Conservation (phyloP, 345 rosid genomes). For the Citropsis articulata region DNA sequence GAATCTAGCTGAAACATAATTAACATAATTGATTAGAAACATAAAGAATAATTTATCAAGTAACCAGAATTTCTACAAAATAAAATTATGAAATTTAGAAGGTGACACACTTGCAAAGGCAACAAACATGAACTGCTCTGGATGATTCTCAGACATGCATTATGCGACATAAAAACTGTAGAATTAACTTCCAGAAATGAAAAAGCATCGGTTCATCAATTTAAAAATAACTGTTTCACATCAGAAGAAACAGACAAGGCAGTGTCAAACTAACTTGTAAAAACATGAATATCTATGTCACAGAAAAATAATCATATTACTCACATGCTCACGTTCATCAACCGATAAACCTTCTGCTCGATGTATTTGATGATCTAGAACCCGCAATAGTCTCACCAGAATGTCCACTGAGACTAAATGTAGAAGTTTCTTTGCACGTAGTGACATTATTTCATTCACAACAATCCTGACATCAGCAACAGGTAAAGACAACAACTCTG, state of each 20-base stretch:
- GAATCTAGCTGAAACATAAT: constrained; percentile 68
- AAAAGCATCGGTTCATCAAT: background rate
- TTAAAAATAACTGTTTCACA: background rate
- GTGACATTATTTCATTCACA: constrained; percentile 71
- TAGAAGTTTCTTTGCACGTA: constrained; percentile 76
- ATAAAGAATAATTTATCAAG: background rate
- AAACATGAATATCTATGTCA: background rate
- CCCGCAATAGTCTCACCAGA: constrained; percentile 63
- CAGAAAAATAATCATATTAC: constrained; percentile 21
- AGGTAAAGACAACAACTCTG: constrained; percentile 80
- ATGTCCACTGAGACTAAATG: constrained; percentile 85
- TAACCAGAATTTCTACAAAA: background rate
- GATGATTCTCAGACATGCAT: background rate
- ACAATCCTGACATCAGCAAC: constrained; percentile 63
- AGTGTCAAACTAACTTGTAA: background rate
- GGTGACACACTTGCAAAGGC: background rate
- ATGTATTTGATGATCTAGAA: constrained; percentile 95
- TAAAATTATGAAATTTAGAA: background rate
- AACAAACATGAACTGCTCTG: background rate
- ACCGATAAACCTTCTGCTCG: constrained; percentile 92
- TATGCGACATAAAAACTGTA: background rate
- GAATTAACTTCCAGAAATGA: constrained; percentile 1
- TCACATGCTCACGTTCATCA: constrained; percentile 68
- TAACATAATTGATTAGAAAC: constrained; percentile 13
- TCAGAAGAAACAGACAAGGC: background rate